Conservation (phyloP, 2,329 filamentous ascomycete species). For the Bipolaris victoriae region DNA sequence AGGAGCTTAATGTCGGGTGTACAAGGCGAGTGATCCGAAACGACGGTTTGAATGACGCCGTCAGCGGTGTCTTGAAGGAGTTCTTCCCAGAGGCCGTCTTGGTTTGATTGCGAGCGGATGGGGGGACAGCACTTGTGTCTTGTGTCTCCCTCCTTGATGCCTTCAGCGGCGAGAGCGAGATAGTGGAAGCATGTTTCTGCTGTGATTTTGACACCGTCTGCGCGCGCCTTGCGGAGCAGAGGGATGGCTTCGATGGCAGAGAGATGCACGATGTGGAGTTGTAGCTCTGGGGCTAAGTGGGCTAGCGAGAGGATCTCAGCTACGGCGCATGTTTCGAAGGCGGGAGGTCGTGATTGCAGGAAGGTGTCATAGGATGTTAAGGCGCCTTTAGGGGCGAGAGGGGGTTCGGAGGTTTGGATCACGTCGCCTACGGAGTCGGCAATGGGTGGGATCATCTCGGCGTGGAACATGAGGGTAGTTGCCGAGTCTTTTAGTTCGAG, state of each 20-base stretch:
- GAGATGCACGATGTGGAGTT: conserved; percentile 91
- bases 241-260: conserved; percentile 89
- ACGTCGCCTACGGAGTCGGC: conserved; percentile 78
- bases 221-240: conserved; percentile 74
- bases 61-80: conserved; percentile 61
- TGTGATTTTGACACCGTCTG: conserved; percentile 79
- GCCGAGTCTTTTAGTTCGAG: conserved; percentile 76
- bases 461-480: conserved; percentile 98
- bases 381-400: conserved; percentile 72
- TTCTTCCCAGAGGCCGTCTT: conserved; percentile 86
- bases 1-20: conserved; percentile 93
- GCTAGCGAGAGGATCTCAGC: conserved; percentile 84
- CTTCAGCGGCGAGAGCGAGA: conserved; percentile 80
- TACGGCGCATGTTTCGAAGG: conserved; percentile 90
- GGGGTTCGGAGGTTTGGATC: conserved; percentile 71
- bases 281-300: conserved; percentile 77
- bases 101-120: conserved; percentile 80
- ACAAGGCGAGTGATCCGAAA: conserved; percentile 95
- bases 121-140: conserved; percentile 95
- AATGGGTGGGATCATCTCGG: conserved; percentile 95
- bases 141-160: conserved; percentile 83
- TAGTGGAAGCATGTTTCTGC: conserved; percentile 98
- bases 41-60: conserved; percentile 87
- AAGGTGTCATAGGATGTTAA: conserved; percentile 86
- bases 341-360: conserved; percentile 84